Conservation (phyloP, 106 monocot species). For the Phalaenopsis aphrodite region DNA sequence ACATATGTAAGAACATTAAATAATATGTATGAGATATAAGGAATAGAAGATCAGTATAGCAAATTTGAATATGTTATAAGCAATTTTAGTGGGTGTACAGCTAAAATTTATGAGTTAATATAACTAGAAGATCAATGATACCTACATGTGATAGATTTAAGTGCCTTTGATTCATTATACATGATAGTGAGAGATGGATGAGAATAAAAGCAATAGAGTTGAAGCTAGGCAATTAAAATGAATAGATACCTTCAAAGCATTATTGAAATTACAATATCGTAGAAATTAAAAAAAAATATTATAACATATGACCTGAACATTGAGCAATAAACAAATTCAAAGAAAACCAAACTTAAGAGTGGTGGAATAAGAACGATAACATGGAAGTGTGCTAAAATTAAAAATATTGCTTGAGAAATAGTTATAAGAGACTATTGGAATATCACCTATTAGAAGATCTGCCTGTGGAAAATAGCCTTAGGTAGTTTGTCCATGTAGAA, state of each 20-base stretch:
- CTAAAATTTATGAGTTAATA: not conserved
- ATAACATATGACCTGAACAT: not conserved
- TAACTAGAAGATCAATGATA: not conserved
- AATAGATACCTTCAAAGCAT: not conserved
- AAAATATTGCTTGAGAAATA: not conserved
- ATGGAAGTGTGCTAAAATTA: not conserved
- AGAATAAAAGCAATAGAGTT: not conserved
- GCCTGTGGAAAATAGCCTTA: not conserved
- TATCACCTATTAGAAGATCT: not conserved
- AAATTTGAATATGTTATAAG: too few species aligned
- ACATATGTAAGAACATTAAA: too few species aligned
- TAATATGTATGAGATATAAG: too few species aligned
- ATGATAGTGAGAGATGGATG: not conserved
- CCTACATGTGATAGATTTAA: not conserved
- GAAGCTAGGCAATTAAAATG: not conserved
- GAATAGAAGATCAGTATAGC: too few species aligned
- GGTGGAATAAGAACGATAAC: not conserved
- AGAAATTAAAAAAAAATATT: not conserved
- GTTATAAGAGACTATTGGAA: not conserved
- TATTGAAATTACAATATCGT: not conserved
- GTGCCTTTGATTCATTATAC: not conserved
- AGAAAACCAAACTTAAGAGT: not conserved
- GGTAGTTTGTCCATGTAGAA: not conserved
- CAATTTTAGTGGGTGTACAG: not conserved
- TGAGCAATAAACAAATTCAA: not conserved